phyloP scores from a whole-genome alignment of 352 stramenopile genomes.

The Phytophthora tentaculata region DNA sequence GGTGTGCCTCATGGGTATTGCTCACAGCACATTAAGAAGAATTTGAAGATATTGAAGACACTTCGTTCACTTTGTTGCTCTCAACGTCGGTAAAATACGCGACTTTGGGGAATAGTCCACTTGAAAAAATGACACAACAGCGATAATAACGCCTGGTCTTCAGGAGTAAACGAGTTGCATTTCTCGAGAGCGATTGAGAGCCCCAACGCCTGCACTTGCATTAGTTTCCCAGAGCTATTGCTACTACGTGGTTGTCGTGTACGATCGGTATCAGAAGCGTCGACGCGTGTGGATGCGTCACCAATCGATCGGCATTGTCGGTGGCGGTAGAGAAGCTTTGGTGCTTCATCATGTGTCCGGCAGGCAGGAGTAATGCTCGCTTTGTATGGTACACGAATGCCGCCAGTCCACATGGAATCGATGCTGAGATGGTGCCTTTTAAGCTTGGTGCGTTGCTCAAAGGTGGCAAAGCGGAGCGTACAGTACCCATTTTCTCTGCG shows the following conservation, averaged over 20 bases:
- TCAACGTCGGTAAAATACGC: conserved; percentile 83
- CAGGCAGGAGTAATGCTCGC: conserved; percentile 59
- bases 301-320: conserved; percentile 70
- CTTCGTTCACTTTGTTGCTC: conserved; percentile 84
- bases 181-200: conserved; percentile 69
- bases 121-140: conserved; percentile 66
- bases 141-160: conserved; percentile 63
- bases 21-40: no score
- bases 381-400: conserved; percentile 76
- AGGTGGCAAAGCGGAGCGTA: conserved; percentile 52
- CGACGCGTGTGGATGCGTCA: conserved; percentile 60
- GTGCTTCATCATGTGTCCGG: conserved; percentile 53
- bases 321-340: conserved; percentile 55
- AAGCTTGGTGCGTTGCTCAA: conserved; percentile 10
- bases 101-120: conserved; percentile 71
- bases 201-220: conserved; percentile 61
- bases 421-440: neutral
- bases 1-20: no score
- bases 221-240: conserved; percentile 64
- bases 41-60: no score
- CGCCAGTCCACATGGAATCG: conserved; percentile 56
- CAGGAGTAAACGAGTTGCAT: conserved; percentile 57
- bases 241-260: conserved; percentile 42
- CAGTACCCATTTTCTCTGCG: conserved; percentile 35
- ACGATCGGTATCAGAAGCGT: conserved; percentile 67